Evolutionary conservation across 306 rosid species (phyloP).

Genomic region (Rosa persica): DNA sequence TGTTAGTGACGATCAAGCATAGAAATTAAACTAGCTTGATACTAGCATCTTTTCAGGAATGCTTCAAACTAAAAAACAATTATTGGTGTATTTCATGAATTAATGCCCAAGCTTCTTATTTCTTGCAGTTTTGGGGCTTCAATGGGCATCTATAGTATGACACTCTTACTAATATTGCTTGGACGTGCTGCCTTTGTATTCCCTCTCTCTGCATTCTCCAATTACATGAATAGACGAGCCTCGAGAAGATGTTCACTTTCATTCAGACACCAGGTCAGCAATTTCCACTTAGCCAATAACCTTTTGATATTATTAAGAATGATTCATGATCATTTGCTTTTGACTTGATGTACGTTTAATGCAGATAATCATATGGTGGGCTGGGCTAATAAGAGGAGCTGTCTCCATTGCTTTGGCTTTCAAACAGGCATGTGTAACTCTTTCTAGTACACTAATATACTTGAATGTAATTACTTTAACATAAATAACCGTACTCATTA

Average conservation of each 20-base stretch:
- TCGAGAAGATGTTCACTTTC: conserved; percentile 48
- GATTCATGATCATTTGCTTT: background rate
- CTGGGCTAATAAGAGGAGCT: conserved; percentile 92
- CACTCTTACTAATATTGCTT: conserved; percentile 59
- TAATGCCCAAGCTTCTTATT: conserved; percentile 13
- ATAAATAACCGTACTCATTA: background rate
- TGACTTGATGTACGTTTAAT: background rate
- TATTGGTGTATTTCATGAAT: background rate
- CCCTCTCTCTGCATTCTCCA: conserved; percentile 72
- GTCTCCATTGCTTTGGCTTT: conserved; percentile 95
- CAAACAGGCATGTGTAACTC: conserved; percentile 50
- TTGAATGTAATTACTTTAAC: background rate
- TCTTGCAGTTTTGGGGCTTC: conserved; percentile 55
- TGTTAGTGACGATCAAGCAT: background rate
- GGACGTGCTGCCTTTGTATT: conserved; percentile 89
- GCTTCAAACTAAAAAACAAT: background rate
- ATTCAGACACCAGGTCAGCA: conserved; percentile 61
- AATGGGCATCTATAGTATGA: conserved; percentile 49
- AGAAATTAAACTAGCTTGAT: background rate
- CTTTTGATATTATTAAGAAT: background rate
- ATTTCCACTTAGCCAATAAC: background rate
- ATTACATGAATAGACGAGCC: conserved; percentile 49
- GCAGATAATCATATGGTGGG: conserved; percentile 91
- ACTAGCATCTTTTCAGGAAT: background rate
- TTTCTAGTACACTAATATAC: background rate